phyloP scores from a whole-genome alignment of 2,329 filamentous ascomycete species.

The Anisogramma anomala region DNA sequence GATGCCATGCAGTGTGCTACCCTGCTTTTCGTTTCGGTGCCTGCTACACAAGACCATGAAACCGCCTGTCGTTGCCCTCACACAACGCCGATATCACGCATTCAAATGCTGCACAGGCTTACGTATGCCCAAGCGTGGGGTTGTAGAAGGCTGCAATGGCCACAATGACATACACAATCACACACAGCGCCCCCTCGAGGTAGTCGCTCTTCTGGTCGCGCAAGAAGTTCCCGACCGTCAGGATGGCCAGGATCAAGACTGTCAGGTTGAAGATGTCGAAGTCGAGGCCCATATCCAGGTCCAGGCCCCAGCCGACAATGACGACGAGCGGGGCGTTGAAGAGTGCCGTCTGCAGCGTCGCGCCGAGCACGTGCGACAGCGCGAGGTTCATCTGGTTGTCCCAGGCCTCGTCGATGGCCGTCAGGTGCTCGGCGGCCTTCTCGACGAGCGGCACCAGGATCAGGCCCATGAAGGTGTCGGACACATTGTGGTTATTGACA shows the following conservation, averaged over 20 bases:
- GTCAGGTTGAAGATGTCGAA: constrained; percentile 82
- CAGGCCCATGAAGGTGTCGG: constrained; percentile 40
- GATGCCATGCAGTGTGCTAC: constrained; percentile 1
- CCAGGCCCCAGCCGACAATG: constrained; percentile 70
- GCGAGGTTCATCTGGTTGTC: constrained; percentile 78
- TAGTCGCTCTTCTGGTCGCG: constrained; percentile 85
- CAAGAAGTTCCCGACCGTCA: constrained; percentile 80
- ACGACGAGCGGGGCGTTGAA: constrained; percentile 78
- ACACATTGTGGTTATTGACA: constrained; percentile 12
- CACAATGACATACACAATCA: constrained; percentile 53
- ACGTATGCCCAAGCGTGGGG: constrained; percentile 29
- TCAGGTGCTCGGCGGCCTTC: constrained; percentile 77
- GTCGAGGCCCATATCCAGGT: constrained; percentile 61
- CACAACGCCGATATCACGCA: no score
- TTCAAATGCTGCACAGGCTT: no score
- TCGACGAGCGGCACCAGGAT: constrained; percentile 75
- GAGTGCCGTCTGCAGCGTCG: constrained; percentile 79
- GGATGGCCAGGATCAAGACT: constrained; percentile 68
- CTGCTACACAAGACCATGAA: not conserved
- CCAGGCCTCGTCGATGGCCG: constrained; percentile 74
- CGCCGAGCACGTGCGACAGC: constrained; percentile 72
- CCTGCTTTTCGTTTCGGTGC: not conserved
- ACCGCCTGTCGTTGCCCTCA: not conserved
- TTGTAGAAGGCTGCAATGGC: constrained; percentile 48
- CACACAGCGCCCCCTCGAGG: constrained; percentile 70